Evolutionary conservation across 2,329 filamentous ascomycete species (phyloP).

Genomic region (Paramyrothecium sp.): DNA sequence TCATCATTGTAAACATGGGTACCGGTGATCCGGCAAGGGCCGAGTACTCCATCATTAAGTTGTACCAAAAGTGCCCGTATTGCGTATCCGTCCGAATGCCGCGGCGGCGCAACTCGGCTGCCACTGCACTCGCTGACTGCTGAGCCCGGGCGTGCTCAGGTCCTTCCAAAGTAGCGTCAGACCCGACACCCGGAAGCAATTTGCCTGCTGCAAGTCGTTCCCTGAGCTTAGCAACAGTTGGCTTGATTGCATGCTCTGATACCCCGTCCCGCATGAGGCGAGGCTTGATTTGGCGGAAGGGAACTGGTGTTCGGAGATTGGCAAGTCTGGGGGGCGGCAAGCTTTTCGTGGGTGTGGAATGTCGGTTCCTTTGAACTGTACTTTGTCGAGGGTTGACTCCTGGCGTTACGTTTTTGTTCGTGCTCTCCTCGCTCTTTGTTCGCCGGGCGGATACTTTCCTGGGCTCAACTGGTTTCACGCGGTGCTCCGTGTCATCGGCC

Average conservation of each 20-base stretch:
- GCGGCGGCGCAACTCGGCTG: slow-evolving; percentile 12
- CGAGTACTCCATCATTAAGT: slow-evolving; percentile 18
- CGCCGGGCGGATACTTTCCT: background rate
- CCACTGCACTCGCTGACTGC: slow-evolving; percentile 7
- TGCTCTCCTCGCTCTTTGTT: background rate
- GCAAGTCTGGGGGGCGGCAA: background rate
- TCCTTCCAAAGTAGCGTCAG: background rate
- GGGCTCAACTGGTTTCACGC: background rate
- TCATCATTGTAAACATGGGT: slow-evolving; percentile 21
- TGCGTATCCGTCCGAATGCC: slow-evolving; percentile 12
- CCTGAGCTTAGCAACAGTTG: slow-evolving; percentile 14
- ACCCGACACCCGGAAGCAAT: slow-evolving; percentile 10
- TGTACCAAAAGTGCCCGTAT: slow-evolving; percentile 21
- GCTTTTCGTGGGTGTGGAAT: background rate
- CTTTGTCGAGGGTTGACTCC: background rate
- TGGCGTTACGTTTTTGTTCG: background rate
- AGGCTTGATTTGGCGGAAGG: slow-evolving; percentile 11
- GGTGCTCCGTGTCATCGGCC: background rate
- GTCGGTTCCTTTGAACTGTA: background rate
- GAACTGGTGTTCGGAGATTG: background rate
- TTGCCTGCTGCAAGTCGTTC: slow-evolving; percentile 14
- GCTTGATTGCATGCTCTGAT: slow-evolving; percentile 21
- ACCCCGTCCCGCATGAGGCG: slow-evolving; percentile 16
- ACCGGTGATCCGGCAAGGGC: slow-evolving; percentile 11
- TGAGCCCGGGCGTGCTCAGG: background rate